A percentile compares a stretch with the other conserved stretches of the same genome.
These are phyloP conservation scores for Eucalyptus coolabah DNA, from an alignment of 345 rosid genomes.

Conservation along the genomic window DNA sequence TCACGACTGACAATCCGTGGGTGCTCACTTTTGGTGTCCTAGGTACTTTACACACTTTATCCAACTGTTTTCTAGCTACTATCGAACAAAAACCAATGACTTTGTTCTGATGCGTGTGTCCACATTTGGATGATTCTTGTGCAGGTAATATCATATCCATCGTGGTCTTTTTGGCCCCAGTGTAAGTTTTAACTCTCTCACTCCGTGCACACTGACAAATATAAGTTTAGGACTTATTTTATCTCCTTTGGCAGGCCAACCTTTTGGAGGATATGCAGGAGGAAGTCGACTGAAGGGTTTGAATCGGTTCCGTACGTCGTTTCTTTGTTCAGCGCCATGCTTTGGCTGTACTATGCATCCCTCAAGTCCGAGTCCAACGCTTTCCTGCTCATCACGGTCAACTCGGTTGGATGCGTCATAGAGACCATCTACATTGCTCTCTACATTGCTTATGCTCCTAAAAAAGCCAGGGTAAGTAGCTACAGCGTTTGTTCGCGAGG, in stretches of 20 bases:
- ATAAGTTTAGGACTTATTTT: neutral
- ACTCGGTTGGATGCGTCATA: slow-evolving; percentile 62
- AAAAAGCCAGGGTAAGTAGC: slow-evolving; percentile 28
- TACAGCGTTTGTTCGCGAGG: neutral
- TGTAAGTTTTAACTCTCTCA: slow-evolving; percentile 29
- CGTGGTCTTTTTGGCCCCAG: slow-evolving; percentile 51
- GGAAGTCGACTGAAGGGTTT: slow-evolving; percentile 60
- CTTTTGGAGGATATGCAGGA: slow-evolving; percentile 35
- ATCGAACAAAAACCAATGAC: neutral
- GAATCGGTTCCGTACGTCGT: slow-evolving; percentile 53
- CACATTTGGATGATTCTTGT: neutral
- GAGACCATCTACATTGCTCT: slow-evolving; percentile 55
- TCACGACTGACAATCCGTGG: neutral
- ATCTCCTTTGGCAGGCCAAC: slow-evolving; percentile 30
- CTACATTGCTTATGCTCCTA: slow-evolving; percentile 55
- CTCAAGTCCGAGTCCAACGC: slow-evolving; percentile 28
- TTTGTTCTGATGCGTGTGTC: neutral
- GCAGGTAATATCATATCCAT: slow-evolving; percentile 59
- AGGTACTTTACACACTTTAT: neutral
- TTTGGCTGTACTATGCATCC: slow-evolving; percentile 57
- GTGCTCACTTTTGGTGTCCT: slow-evolving; percentile 20
- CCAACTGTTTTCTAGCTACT: neutral
- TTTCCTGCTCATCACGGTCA: slow-evolving; percentile 71
- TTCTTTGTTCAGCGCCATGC: slow-evolving; percentile 35
- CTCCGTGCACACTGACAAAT: neutral